Evolutionary conservation across 176 grass and related monocot genomes (phyloP).

Genomic region (Tillandsia fasciculata): DNA sequence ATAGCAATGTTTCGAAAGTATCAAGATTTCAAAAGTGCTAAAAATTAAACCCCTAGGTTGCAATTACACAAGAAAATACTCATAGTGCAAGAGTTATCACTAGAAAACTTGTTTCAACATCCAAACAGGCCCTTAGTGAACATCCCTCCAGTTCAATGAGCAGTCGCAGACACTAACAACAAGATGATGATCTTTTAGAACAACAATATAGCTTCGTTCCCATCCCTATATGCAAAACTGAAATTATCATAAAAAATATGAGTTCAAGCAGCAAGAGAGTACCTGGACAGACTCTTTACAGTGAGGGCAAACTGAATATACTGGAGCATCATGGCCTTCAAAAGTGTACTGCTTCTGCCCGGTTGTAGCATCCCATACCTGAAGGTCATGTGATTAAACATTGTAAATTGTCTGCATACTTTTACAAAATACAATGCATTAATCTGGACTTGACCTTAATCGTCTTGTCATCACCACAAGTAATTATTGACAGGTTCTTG

Average conservation of each 20-base stretch:
- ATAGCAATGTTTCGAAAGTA: too few relatives aligned
- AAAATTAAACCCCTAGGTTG: too few relatives aligned
- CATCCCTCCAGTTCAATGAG: too few relatives aligned
- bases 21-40: too few relatives aligned
- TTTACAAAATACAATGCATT: background rate
- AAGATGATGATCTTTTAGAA: too few relatives aligned
- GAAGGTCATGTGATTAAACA: conserved; percentile 20
- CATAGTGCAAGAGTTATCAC: too few relatives aligned
- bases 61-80: too few relatives aligned
- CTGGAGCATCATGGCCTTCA: conserved; percentile 95
- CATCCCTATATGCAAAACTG: background rate
- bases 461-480: conserved; percentile 97
- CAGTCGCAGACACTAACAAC: too few relatives aligned
- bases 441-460: conserved; percentile 51
- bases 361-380: conserved; percentile 98
- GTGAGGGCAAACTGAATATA: conserved; percentile 96
- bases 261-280: conserved; percentile 7
- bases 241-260: background rate
- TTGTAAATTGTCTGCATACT: background rate
- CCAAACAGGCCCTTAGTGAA: too few relatives aligned
- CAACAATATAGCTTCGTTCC: too few relatives aligned
- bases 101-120: too few relatives aligned
- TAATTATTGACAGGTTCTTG: conserved; percentile 93
- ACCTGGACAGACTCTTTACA: conserved; percentile 99
- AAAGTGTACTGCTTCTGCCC: conserved; percentile 93